Evolutionary conservation across 2,329 filamentous ascomycete genomes (phyloP).

Genomic region (Phaeosphaeria sp.): DNA sequence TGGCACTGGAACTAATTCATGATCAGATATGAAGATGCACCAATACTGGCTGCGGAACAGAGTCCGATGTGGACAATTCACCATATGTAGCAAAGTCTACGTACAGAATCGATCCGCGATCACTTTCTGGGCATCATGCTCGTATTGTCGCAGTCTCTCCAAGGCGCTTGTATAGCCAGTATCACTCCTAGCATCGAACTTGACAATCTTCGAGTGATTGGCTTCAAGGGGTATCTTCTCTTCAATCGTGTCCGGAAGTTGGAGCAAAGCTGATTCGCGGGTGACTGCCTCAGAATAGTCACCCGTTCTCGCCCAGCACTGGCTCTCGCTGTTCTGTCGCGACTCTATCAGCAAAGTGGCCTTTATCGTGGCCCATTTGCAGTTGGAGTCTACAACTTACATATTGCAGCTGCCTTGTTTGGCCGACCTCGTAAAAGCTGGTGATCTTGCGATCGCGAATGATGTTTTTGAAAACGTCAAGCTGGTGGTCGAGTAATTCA

Average conservation of each 20-base stretch:
- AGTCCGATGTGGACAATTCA: no score
- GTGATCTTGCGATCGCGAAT: neutral
- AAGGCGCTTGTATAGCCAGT: neutral
- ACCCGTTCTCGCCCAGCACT: neutral
- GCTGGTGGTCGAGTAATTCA: neutral
- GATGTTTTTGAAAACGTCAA: neutral
- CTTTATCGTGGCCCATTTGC: neutral
- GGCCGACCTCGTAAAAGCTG: neutral
- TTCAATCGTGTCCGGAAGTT: neutral
- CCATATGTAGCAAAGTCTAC: no score
- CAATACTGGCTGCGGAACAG: no score
- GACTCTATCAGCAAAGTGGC: no score
- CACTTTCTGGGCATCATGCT: neutral
- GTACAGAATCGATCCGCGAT: no score
- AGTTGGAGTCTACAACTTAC: neutral
- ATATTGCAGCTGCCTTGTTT: neutral
- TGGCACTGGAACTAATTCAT: no score
- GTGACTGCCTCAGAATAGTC: neutral
- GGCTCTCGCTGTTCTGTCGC: neutral
- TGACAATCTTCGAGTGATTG: neutral
- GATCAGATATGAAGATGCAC: no score
- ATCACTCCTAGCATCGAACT: neutral
- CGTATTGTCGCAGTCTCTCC: neutral
- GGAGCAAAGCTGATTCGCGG: neutral
- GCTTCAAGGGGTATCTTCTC: neutral